Base-by-base conservation (phyloP, 495 filamentous ascomycete genomes). In the Rhizodiscina lignyota region DNA sequence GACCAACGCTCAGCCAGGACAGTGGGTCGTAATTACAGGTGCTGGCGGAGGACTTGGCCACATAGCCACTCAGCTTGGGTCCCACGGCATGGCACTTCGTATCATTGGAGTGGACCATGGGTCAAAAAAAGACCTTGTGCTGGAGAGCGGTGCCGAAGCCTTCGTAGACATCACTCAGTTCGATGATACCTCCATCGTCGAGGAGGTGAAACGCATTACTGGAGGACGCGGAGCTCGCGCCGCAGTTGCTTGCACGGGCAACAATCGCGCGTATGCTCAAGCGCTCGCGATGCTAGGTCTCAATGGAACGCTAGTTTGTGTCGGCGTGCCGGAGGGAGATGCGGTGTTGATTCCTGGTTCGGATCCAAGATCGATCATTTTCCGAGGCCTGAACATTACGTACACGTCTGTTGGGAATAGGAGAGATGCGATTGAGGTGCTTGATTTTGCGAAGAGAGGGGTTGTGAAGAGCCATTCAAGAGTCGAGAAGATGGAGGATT, bases 21-120 rank as follows among this genome's bases (percentile, higher is more conserved):
- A 79, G 34, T 77, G 64, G 62, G 64, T 82, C 3, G 66, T 76
- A 0, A 69, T 83, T 42, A 63, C 70, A 18, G 76, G 51, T 41
- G 73, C 75, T 0, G 76, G 77, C 27, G 76, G 74, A 23, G 75
- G 76, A 3, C 60, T 79, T 1, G 76, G 75, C 36, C 69, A 77
- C 52, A 47, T 78, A n/a, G 72, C 67, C 2, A 61, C 66, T n/a
- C 74, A 80, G 40, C 62, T 81, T 18, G 76, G 70, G 6, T 54
- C 55, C 27, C 52, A 56, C 1, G 77, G 68, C 3, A 79, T 83
- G 67, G 72, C 66, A 2, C 52, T 73, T 13, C 66, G 78, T 15
- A 71, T 81, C 20, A 74, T 83, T 37, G 75, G 72, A 18, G 68
- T 83, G 48, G 78, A 83, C 53, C 59, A 67, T 44, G 68, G 69